Conservation (phyloP, 148 eudicot genomes). For the Rheum nobile region DNA sequence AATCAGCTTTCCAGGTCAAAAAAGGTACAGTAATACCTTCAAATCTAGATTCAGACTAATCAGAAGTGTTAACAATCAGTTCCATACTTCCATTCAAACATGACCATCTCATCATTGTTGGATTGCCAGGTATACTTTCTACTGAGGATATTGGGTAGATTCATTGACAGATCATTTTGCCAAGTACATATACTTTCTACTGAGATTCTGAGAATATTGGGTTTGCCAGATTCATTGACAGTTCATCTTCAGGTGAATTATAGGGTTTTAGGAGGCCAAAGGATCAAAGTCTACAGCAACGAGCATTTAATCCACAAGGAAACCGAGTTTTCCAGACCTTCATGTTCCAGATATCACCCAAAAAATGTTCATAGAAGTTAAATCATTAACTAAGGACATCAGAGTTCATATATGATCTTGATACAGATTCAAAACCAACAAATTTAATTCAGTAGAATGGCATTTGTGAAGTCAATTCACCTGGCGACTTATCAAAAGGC, state of each 20-base stretch:
- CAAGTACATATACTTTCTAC: neutral
- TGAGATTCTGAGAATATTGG: neutral
- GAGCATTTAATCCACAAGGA: neutral
- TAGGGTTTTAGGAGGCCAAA: neutral
- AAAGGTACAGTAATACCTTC: neutral
- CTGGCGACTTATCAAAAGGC: slow-evolving; percentile 11
- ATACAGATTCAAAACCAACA: neutral
- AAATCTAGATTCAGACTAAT: neutral
- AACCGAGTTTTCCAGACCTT: neutral
- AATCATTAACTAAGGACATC: neutral
- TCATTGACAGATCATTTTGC: neutral
- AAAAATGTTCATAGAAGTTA: neutral
- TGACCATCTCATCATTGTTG: neutral
- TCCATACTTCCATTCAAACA: neutral
- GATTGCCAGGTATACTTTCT: neutral
- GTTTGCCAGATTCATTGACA: neutral
- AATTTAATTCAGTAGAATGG: neutral
- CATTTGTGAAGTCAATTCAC: slow-evolving; percentile 29
- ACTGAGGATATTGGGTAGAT: neutral
- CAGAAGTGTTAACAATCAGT: neutral
- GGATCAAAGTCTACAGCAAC: neutral
- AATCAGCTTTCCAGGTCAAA: neutral
- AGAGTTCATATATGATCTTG: neutral
- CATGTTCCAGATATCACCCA: neutral
- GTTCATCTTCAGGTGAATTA: neutral